phyloP scores from a whole-genome alignment of 1,284 basidiomycete species.

The Irpex lacteus region DNA sequence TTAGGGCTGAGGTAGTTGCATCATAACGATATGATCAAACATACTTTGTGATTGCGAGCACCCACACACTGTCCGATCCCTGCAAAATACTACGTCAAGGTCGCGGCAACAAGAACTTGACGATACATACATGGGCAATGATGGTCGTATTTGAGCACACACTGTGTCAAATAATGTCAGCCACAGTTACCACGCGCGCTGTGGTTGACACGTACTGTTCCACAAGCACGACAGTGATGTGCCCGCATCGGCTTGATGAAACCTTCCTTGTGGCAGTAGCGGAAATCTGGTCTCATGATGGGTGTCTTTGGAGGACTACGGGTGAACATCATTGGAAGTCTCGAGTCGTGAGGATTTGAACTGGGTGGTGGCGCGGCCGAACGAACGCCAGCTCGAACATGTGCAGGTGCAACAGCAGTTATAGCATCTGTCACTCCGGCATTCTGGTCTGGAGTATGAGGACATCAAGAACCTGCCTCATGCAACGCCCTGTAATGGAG shows the following conservation, averaged over 20 bases:
- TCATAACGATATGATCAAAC: conserved; percentile 4
- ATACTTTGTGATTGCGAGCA: conserved; percentile 73
- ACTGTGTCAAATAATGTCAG: conserved; percentile 34
- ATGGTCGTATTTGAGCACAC: conserved; percentile 74
- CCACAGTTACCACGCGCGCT: neutral
- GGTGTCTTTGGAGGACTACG: conserved; percentile 47
- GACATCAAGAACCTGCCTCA: neutral
- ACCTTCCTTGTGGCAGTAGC: conserved; percentile 57
- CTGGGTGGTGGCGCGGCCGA: conserved; percentile 9
- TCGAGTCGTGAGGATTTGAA: neutral
- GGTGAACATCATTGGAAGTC: conserved; percentile 23
- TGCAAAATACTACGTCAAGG: conserved; percentile 21
- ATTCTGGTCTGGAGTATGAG: conserved; percentile 16
- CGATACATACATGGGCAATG: conserved; percentile 64
- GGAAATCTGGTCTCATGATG: conserved; percentile 49
- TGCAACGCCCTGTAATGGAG: neutral
- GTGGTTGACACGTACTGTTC: conserved; percentile 44
- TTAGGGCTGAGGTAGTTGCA: neutral
- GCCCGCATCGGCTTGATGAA: conserved; percentile 67
- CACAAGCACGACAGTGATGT: conserved; percentile 77
- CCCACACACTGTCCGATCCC: conserved; percentile 86
- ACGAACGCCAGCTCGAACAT: conserved; percentile 7
- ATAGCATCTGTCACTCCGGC: conserved; percentile 25
- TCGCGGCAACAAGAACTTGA: neutral
- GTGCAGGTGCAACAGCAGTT: conserved; percentile 22